phyloP scores from a whole-genome alignment of 176 grass and related monocot genomes.

The Raddia guianensis region DNA sequence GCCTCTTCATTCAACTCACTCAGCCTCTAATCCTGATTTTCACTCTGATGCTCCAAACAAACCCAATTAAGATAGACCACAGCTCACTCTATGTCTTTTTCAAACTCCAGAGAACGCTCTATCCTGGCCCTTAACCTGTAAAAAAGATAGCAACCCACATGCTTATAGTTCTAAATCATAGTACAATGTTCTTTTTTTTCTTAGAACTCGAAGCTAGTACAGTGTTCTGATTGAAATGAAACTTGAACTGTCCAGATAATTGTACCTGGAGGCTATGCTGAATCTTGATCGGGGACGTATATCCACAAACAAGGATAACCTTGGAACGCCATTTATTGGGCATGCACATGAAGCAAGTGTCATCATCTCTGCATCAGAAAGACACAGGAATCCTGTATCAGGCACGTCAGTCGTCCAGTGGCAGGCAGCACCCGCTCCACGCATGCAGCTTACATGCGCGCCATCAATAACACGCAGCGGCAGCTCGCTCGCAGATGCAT shows the following conservation, averaged over 20 bases:
- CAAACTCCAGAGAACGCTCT: too few species aligned
- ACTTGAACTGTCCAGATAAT: background rate
- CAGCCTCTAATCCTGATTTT: background rate
- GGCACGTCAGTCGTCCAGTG: conserved; percentile 22
- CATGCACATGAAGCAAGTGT: conserved; percentile 29
- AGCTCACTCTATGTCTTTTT: too few species aligned
- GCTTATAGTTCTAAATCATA: too few species aligned
- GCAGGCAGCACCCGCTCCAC: background rate
- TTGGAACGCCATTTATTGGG: background rate
- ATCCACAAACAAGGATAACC: background rate
- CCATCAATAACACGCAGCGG: conserved; percentile 18
- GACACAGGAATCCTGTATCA: conserved; percentile 2
- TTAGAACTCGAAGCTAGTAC: background rate
- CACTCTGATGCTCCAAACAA: too few species aligned
- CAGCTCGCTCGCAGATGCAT: conserved; percentile 31
- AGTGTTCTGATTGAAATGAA: background rate
- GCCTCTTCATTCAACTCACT: conserved; percentile 28
- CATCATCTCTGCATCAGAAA: background rate
- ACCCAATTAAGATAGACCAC: too few species aligned
- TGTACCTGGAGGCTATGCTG: too few species aligned
- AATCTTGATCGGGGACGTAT: background rate
- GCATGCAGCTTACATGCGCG: conserved; percentile 17
- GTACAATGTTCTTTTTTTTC: too few species aligned
- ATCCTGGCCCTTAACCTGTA: too few species aligned
- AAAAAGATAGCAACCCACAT: too few species aligned